Conservation (phyloP, 2,329 filamentous ascomycete genomes). For the Microcyclospora tardicrescens region DNA sequence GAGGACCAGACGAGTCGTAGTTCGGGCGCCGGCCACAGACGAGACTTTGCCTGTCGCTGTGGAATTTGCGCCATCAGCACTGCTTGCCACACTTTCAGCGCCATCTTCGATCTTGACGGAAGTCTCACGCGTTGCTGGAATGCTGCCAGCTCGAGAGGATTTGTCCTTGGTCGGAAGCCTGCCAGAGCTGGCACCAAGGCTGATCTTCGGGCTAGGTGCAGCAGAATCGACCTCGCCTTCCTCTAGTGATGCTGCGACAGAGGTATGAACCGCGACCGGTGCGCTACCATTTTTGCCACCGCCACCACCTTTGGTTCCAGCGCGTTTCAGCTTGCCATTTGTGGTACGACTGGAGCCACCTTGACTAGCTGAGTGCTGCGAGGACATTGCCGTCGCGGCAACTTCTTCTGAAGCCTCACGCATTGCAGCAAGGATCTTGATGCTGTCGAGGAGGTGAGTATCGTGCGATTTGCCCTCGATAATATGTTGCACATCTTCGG, state of each 20-base stretch:
- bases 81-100: slow-evolving; percentile 29
- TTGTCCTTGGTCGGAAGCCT: slow-evolving; percentile 24
- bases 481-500: slow-evolving; percentile 32
- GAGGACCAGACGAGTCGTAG: slow-evolving; percentile 19
- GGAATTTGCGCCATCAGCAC: slow-evolving; percentile 26
- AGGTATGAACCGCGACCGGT: slow-evolving; percentile 11
- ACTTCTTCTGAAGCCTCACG: slow-evolving; percentile 33
- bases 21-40: slow-evolving; percentile 7
- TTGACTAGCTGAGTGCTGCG: slow-evolving; percentile 18
- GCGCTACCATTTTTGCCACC: slow-evolving; percentile 7
- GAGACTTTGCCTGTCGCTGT: slow-evolving; percentile 18
- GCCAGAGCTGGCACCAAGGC: slow-evolving; percentile 10
- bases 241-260: slow-evolving; percentile 1
- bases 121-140: slow-evolving; percentile 34
- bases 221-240: slow-evolving; percentile 21
- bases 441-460: slow-evolving; percentile 29
- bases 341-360: slow-evolving; percentile 9
- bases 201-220: slow-evolving; percentile 22
- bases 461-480: slow-evolving; percentile 30
- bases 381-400: slow-evolving; percentile 14
- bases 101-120: slow-evolving; percentile 39
- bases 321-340: slow-evolving; percentile 16
- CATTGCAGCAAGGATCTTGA: slow-evolving; percentile 35
- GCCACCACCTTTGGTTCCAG: slow-evolving; percentile 12
- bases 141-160: slow-evolving; percentile 27